These are phyloP conservation scores for Plasmodium coatneyi DNA, from an alignment of 169 alveolate species.

Conservation along the genomic window DNA sequence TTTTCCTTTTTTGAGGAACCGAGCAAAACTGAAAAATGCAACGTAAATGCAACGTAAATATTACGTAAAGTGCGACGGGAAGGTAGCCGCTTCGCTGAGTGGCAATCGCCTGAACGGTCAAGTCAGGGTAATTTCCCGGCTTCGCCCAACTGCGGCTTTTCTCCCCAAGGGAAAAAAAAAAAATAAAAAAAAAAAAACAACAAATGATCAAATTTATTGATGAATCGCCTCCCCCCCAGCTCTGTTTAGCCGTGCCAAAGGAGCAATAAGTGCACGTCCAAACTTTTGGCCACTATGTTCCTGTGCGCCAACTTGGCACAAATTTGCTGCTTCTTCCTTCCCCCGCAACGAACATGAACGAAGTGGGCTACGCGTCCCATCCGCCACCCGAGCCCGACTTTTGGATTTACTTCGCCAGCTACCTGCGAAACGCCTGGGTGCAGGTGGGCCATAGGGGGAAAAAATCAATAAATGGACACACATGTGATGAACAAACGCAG, in stretches of 20 bases:
- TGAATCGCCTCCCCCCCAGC: too few species aligned
- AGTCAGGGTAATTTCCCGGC: background rate
- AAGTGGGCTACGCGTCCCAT: conserved; percentile 25
- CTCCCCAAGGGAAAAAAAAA: background rate
- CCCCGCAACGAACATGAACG: background rate
- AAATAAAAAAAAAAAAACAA: conserved; percentile 2
- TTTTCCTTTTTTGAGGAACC: background rate
- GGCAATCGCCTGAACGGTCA: background rate
- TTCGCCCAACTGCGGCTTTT: too few species aligned
- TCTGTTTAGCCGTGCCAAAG: background rate
- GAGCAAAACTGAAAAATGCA: background rate
- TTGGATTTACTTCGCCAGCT: conserved; percentile 68
- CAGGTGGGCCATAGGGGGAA: conserved; percentile 13
- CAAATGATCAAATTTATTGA: too few species aligned
- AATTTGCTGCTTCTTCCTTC: background rate
- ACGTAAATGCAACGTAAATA: background rate
- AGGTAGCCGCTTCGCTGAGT: background rate
- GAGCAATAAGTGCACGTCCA: background rate
- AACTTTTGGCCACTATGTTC: too few species aligned
- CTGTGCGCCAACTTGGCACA: background rate
- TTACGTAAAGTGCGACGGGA: background rate
- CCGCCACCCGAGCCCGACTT: conserved; percentile 74
- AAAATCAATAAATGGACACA: background rate
- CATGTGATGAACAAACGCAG: background rate
- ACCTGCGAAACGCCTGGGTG: conserved; percentile 50